Percentiles rank a stretch among this genome's conserved stretches.
Evolutionary conservation across 2,329 filamentous ascomycete species (phyloP).

Genomic region (Pleomassaria siparia): DNA sequence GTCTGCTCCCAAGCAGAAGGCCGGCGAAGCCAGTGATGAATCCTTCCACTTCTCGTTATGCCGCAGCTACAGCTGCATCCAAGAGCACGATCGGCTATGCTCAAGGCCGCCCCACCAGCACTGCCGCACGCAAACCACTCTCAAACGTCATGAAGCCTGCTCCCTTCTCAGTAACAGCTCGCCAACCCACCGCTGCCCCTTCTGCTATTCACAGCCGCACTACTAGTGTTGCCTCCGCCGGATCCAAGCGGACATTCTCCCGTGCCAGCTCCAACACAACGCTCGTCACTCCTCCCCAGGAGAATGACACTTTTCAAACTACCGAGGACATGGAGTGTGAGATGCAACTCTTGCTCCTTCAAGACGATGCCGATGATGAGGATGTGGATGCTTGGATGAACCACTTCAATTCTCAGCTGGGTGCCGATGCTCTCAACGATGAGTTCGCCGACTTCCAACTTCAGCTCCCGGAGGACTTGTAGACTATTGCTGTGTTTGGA

Average conservation of each 20-base stretch:
- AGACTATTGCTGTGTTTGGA: not conserved
- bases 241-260: slow-evolving; percentile 25
- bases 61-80: slow-evolving; percentile 67
- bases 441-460: slow-evolving; percentile 36
- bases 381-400: slow-evolving; percentile 35
- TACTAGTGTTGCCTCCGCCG: slow-evolving; percentile 11
- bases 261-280: slow-evolving; percentile 38
- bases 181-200: slow-evolving; percentile 21
- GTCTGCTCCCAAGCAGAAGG: slow-evolving; percentile 45
- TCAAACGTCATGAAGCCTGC: slow-evolving; percentile 38
- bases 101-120: slow-evolving; percentile 65
- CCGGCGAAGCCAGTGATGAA: slow-evolving; percentile 43
- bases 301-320: slow-evolving; percentile 26
- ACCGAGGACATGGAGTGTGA: slow-evolving; percentile 40
- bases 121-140: slow-evolving; percentile 37
- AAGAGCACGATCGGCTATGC: slow-evolving; percentile 83
- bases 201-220: slow-evolving; percentile 20
- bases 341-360: slow-evolving; percentile 30
- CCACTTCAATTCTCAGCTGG: slow-evolving; percentile 30
- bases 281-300: slow-evolving; percentile 23
- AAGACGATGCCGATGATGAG: slow-evolving; percentile 25
- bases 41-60: slow-evolving; percentile 58
- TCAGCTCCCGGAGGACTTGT: slow-evolving; percentile 34
- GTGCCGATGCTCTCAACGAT: slow-evolving; percentile 28
- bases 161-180: slow-evolving; percentile 25